Percentiles rank a stretch among this genome's conserved stretches.
Conservation (phyloP, 768 basidiomycete species). For the Leccinum rimulosum region DNA sequence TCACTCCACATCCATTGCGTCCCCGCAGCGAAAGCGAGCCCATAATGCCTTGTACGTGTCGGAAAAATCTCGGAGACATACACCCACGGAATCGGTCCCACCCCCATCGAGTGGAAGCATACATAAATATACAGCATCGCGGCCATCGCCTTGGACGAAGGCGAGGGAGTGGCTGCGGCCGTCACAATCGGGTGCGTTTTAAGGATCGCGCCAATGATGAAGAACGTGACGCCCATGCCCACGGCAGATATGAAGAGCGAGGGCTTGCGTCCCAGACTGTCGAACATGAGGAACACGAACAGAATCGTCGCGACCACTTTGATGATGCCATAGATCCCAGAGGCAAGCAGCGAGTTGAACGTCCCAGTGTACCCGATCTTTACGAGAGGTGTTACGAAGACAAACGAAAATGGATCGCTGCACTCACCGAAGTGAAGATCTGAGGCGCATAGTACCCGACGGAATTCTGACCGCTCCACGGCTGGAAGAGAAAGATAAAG, state of each 20-base stretch:
- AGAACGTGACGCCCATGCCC: conserved; percentile 79
- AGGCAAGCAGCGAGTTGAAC: conserved; percentile 63
- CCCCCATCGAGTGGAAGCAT: conserved; percentile 85
- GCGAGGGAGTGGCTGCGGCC: conserved; percentile 41
- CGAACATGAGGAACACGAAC: conserved; percentile 68
- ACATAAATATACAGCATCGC: conserved; percentile 86
- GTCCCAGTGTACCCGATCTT: conserved; percentile 63
- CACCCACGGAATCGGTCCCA: conserved; percentile 70
- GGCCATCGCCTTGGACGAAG: conserved; percentile 75
- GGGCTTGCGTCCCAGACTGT: conserved; percentile 63
- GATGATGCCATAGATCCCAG: conserved; percentile 67
- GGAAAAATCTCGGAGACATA: conserved; percentile 86
- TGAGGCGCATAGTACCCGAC: conserved; percentile 77
- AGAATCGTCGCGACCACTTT: conserved; percentile 65
- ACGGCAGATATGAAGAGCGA: conserved; percentile 71
- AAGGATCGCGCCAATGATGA: conserved; percentile 80
- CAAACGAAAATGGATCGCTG: background rate
- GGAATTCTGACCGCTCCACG: conserved; percentile 84
- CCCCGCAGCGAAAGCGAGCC: conserved; percentile 68
- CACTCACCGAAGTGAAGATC: conserved; percentile 62
- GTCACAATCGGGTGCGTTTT: conserved; percentile 64
- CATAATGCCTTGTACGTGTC: conserved; percentile 79
- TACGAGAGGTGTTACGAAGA: background rate
- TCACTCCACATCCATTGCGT: conserved; percentile 83
- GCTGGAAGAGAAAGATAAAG: conserved; percentile 74